Percentiles rank a stretch among this genome's conserved stretches.
phyloP scores from a whole-genome alignment of 2,329 filamentous ascomycete genomes.

The Didymella lethalis region DNA sequence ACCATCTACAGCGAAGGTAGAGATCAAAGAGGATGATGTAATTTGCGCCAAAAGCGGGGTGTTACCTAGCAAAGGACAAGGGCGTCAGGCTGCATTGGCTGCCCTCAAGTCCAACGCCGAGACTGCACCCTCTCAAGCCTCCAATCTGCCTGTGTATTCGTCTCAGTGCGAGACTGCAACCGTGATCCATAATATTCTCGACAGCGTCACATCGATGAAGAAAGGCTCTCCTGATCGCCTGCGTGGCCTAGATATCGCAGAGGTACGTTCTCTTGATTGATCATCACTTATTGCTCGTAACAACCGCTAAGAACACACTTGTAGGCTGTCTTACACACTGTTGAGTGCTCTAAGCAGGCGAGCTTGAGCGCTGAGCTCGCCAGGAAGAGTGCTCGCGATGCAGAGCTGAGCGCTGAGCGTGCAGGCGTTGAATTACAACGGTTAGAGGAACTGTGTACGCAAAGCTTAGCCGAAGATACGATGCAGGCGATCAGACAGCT shows the following conservation, averaged over 20 bases:
- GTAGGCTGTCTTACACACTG: constrained; percentile 34
- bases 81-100: background rate
- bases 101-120: constrained; percentile 2
- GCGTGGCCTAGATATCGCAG: constrained; percentile 34
- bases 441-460: constrained; percentile 22
- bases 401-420: constrained; percentile 29
- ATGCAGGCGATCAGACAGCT: constrained; percentile 22
- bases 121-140: background rate
- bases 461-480: constrained; percentile 23
- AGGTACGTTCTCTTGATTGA: constrained; percentile 31
- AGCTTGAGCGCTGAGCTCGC: constrained; percentile 30
- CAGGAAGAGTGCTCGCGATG: constrained; percentile 32
- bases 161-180: constrained; percentile 12
- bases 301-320: constrained; percentile 24
- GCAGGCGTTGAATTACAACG: constrained; percentile 21
- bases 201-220: constrained; percentile 20
- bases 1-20: constrained; percentile 7
- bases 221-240: constrained; percentile 25
- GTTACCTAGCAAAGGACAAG: background rate
- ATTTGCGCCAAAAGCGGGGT: background rate
- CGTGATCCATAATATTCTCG: constrained; percentile 27
- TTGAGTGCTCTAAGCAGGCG: constrained; percentile 31
- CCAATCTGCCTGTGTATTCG: background rate
- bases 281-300: constrained; percentile 6
- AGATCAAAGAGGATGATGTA: background rate